Percentiles rank a stretch among this genome's conserved stretches.
phyloP scores from a whole-genome alignment of 805 yeast species.

The Candida chauliodis region DNA sequence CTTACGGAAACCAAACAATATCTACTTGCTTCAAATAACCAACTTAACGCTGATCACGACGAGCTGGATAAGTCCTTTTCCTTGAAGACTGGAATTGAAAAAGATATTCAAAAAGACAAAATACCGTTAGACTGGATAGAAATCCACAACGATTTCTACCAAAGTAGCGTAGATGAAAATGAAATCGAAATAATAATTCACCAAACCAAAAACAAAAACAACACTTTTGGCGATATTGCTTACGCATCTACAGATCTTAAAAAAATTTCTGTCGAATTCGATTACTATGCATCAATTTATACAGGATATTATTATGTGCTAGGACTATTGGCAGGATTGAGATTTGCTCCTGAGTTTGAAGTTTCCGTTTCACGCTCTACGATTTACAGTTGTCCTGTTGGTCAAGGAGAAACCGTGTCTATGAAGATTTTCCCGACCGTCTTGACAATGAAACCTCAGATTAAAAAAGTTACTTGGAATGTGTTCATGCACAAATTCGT shows the following conservation, averaged over 20 bases:
- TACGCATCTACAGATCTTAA: constrained; percentile 1
- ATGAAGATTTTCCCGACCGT: constrained; percentile 7
- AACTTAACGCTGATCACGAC: too few relatives aligned
- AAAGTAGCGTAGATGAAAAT: background rate
- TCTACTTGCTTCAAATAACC: too few relatives aligned
- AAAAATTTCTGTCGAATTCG: constrained; percentile 1
- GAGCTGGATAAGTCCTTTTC: too few relatives aligned
- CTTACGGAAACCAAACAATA: too few relatives aligned
- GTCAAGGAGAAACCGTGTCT: constrained; percentile 5
- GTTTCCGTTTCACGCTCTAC: background rate
- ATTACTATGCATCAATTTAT: constrained; percentile 3
- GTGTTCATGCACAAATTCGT: constrained; percentile 2
- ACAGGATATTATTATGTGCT: constrained; percentile 5
- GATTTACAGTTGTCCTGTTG: constrained; percentile 7
- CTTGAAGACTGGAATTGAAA: too few relatives aligned
- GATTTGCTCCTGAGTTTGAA: constrained; percentile 9
- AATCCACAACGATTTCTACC: background rate
- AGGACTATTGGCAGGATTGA: constrained; percentile 5
- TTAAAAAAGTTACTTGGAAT: constrained; percentile 7
- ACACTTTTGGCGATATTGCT: constrained; percentile 5
- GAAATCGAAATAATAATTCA: constrained; percentile 9
- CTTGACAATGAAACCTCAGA: background rate
- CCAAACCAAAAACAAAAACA: background rate
- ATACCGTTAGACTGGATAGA: constrained; percentile 10
- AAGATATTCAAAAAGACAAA: too few relatives aligned